A percentile compares a stretch with the other conserved stretches of the same genome.
phyloP scores from a whole-genome alignment of 495 filamentous ascomycete species.

The Cudoniella acicularis region DNA sequence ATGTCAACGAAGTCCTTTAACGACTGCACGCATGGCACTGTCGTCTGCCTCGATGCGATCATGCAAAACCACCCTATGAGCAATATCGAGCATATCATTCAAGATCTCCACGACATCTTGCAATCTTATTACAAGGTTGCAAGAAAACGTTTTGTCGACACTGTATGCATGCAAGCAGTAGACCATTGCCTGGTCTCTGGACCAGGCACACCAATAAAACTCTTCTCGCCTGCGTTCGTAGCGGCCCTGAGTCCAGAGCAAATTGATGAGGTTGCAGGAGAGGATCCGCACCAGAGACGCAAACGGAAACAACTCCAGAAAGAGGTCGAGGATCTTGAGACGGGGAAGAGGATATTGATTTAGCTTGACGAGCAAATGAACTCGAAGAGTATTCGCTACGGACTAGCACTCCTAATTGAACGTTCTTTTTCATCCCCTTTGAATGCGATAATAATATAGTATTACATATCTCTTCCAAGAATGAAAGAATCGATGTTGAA shows the following conservation, averaged over 20 bases:
- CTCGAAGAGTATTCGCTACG: too few species aligned
- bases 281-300: conserved; percentile 29
- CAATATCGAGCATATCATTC: conserved; percentile 28
- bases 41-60: neutral
- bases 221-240: conserved; percentile 28
- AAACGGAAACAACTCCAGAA: conserved; percentile 33
- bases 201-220: conserved; percentile 14
- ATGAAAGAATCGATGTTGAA: too few species aligned
- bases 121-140: conserved; percentile 40
- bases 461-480: too few species aligned
- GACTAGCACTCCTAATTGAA: too few species aligned
- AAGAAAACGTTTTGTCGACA: conserved; percentile 41
- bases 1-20: neutral
- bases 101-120: conserved; percentile 39
- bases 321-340: conserved; percentile 38
- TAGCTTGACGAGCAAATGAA: too few species aligned
- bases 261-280: conserved; percentile 43
- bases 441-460: too few species aligned
- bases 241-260: conserved; percentile 31
- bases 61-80: neutral
- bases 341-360: conserved; percentile 24
- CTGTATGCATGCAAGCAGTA: conserved; percentile 36
- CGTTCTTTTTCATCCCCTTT: too few species aligned
- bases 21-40: neutral
- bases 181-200: conserved; percentile 31